Base-by-base conservation (phyloP, 805 yeast species). In the Tetrapisispora pingtungensis region DNA sequence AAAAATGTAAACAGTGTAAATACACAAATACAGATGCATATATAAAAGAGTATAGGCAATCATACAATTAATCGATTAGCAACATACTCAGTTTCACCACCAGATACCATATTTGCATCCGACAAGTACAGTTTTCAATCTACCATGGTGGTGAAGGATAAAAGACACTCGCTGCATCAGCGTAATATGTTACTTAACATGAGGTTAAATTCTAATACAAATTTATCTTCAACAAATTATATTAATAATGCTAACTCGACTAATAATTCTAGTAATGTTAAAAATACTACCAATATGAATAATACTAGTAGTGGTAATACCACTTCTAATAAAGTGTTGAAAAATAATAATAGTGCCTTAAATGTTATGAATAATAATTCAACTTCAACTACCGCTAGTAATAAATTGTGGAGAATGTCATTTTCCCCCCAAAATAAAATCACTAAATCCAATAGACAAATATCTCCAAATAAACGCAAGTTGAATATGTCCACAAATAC, bases 161-260 rank as follows among this genome's bases (percentile, higher is more conserved):
- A 55, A 27, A 45, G 57, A 28, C 52, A 50, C 26, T 54, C 60
- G 5, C 43, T 56, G 24, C 48, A 49, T 20, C 59, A 57, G 44
- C 49, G 58, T 17, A 57, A 54, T 37, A 47, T 52, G 40, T 41
- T 57, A 37, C 42, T 57, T 13, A 51, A 52, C 19, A 50, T 57
- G 57, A 43, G 57, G 19, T 37, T 57, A 37, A 55, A 52, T 35
- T 46, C 44, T 4, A 37, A 24, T 10, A 20, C 20, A 15, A 19
- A 19, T n/a, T 20, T 19, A 19, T 28, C 32, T 12, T 7, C 32
- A 6, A 26, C 22, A 14, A 27, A 19, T 20, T 13, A 26, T 14
- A 28, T 15, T 12, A 26, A 22, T 10, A 27, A 19, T 33, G n/a
- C n/a, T n/a, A n/a, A n/a, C n/a, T n/a, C n/a, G n/a, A n/a, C n/a